Conservation (phyloP, 805 yeast species). For the Ogataea naganishii region DNA sequence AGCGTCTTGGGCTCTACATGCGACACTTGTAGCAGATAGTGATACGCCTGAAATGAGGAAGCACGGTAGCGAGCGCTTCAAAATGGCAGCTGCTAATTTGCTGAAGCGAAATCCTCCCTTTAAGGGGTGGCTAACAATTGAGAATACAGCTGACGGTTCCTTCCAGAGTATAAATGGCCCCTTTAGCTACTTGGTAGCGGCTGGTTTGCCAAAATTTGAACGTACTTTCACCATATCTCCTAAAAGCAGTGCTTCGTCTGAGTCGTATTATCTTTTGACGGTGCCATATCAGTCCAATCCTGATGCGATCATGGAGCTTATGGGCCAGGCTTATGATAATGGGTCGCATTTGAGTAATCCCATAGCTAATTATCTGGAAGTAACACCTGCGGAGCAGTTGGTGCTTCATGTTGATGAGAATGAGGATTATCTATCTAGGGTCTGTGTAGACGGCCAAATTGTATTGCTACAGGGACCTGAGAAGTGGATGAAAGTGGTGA, state of each 20-base stretch:
- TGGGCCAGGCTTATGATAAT: conserved; percentile 46
- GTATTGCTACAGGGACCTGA: conserved; percentile 10
- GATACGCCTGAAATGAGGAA: conserved; percentile 59
- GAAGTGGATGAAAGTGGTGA: conserved; percentile 5
- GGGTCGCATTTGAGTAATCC: conserved; percentile 46
- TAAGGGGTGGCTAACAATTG: conserved; percentile 28
- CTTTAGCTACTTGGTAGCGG: conserved; percentile 52
- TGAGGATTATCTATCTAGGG: conserved; percentile 32
- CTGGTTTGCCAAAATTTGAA: conserved; percentile 51
- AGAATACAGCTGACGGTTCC: conserved; percentile 4
- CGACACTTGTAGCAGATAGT: conserved; percentile 74
- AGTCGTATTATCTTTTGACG: conserved; percentile 35
- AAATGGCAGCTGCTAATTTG: conserved; percentile 54
- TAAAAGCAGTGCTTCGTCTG: conserved; percentile 33
- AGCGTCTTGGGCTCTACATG: conserved; percentile 80
- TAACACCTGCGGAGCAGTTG: conserved; percentile 13
- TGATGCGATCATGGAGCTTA: conserved; percentile 38
- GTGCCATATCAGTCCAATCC: conserved; percentile 28
- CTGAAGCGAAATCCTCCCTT: conserved; percentile 43
- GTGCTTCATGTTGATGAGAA: conserved; percentile 17
- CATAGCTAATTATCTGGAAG: conserved; percentile 35
- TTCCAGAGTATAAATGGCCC: conserved; percentile 22
- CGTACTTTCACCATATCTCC: conserved; percentile 59
- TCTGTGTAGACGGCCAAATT: conserved; percentile 64
- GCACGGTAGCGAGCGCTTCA: conserved; percentile 60